Evolutionary conservation across 345 rosid genomes (phyloP).

Genomic region (Hirschfeldia incana): DNA sequence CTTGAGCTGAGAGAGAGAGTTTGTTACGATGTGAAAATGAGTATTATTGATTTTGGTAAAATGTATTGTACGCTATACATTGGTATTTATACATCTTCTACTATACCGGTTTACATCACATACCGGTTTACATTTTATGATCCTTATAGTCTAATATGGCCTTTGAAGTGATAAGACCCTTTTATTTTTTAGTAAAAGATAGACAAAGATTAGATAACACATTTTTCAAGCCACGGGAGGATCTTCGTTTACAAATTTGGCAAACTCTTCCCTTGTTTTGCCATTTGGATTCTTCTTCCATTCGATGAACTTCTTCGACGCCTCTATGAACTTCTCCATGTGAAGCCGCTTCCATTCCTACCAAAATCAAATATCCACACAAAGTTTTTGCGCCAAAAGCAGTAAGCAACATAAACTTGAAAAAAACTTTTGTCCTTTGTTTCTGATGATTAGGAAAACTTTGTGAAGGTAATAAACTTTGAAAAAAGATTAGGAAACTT

Average conservation of each 20-base stretch:
- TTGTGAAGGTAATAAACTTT: background rate
- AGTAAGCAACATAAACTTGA: background rate
- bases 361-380: background rate
- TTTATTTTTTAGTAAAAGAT: background rate
- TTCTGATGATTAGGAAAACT: too few species aligned
- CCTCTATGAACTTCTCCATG: constrained; percentile 66
- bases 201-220: background rate
- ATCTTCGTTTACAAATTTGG: constrained; percentile 50
- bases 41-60: too few species aligned
- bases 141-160: background rate
- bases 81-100: too few species aligned
- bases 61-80: too few species aligned
- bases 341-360: constrained; percentile 74
- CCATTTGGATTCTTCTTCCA: constrained; percentile 73
- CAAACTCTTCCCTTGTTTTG: constrained; percentile 58
- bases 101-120: too few species aligned
- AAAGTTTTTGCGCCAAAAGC: background rate
- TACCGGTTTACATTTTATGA: too few species aligned
- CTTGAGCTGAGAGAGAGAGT: too few species aligned
- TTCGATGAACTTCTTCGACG: constrained; percentile 58
- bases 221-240: constrained; percentile 6
- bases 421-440: background rate
- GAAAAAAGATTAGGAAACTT: background rate
- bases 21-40: too few species aligned
- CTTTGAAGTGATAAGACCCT: background rate